phyloP scores from a whole-genome alignment of 495 filamentous ascomycete species.

The Lineolata rhizophorae region DNA sequence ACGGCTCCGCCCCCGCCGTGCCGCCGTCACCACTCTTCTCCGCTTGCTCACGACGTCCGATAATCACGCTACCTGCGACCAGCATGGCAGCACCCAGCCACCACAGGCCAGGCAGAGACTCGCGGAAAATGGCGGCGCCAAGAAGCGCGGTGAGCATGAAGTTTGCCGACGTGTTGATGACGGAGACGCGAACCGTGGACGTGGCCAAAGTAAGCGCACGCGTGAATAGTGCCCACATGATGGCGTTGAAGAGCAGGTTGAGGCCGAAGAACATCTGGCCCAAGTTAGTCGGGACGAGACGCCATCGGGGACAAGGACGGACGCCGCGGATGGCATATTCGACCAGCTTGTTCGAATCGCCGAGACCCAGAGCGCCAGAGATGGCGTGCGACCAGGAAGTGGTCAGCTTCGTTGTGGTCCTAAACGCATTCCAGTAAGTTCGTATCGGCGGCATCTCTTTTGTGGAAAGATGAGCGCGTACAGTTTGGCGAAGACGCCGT shows the following conservation, averaged over 20 bases:
- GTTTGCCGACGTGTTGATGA: slow-evolving; percentile 85
- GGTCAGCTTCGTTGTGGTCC: slow-evolving; percentile 72
- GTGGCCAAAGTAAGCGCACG: slow-evolving; percentile 62
- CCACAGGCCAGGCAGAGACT: slow-evolving; percentile 58
- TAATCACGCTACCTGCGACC: slow-evolving; percentile 76
- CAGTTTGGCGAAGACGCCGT: slow-evolving; percentile 94
- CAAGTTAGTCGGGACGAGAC: neutral
- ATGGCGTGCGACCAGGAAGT: slow-evolving; percentile 41
- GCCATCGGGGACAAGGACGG: slow-evolving; percentile 19
- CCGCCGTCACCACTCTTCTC: slow-evolving; percentile 18
- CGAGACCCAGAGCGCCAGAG: slow-evolving; percentile 35
- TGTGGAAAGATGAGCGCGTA: slow-evolving; percentile 21
- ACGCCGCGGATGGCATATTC: slow-evolving; percentile 49
- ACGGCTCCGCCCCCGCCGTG: slow-evolving; percentile 5
- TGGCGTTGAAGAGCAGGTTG: slow-evolving; percentile 72
- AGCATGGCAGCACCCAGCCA: slow-evolving; percentile 71
- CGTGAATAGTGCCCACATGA: slow-evolving; percentile 87
- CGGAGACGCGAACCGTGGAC: slow-evolving; percentile 74
- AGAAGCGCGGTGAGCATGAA: slow-evolving; percentile 81
- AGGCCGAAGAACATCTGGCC: slow-evolving; percentile 61
- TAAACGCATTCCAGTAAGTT: too few relatives aligned
- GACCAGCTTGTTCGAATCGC: slow-evolving; percentile 27
- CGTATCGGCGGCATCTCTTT: too few relatives aligned
- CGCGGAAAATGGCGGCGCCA: slow-evolving; percentile 50
- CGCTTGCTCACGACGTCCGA: slow-evolving; percentile 65